Conservation (phyloP, 495 filamentous ascomycete genomes). For the Pyrenula massariospora region DNA sequence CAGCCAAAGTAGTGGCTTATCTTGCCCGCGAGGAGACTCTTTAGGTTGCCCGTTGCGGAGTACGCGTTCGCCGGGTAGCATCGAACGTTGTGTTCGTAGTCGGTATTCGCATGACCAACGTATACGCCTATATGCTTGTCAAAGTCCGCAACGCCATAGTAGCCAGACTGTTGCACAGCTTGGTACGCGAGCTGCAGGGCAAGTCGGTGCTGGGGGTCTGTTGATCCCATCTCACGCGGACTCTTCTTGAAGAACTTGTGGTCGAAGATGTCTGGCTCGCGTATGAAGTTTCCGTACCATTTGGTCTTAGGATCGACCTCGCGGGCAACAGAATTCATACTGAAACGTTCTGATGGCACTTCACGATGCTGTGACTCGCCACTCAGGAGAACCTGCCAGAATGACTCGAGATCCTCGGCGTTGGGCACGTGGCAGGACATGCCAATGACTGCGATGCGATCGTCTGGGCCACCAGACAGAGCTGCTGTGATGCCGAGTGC, state of each 20-base stretch:
- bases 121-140: conserved; percentile 16
- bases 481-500: not conserved
- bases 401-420: conserved; percentile 25
- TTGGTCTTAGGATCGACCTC: conserved; percentile 3
- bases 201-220: conserved; percentile 38
- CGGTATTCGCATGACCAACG: conserved; percentile 16
- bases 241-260: conserved; percentile 29
- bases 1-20: conserved; percentile 28
- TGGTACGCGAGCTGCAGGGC: conserved; percentile 30
- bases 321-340: conserved; percentile 3
- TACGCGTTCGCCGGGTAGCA: conserved; percentile 20
- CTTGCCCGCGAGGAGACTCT: conserved; percentile 15
- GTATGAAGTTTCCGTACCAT: conserved; percentile 18
- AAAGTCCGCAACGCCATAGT: conserved; percentile 4
- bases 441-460: conserved; percentile 28
- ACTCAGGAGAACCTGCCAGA: conserved; percentile 24
- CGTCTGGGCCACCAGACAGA: conserved; percentile 2
- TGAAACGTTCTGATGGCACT: conserved; percentile 12
- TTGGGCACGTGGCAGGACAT: conserved; percentile 28
- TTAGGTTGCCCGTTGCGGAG: conserved; percentile 16
- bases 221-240: conserved; percentile 25
- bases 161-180: conserved; percentile 25
- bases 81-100: conserved; percentile 23
- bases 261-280: conserved; percentile 25
- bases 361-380: conserved; percentile 7